Conservation (phyloP, 306 rosid genomes). For the Citrullus mucosospermus region DNA sequence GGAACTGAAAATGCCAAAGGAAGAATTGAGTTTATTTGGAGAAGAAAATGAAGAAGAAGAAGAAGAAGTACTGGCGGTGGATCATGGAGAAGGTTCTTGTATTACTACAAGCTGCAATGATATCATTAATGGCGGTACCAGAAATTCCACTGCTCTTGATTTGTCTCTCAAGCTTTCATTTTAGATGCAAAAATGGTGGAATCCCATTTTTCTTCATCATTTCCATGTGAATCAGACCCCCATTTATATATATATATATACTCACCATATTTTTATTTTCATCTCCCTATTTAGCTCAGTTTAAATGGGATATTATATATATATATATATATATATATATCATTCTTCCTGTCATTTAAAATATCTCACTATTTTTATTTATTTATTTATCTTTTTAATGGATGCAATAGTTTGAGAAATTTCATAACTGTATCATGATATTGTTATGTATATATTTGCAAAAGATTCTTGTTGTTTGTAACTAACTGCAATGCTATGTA, state of each 20-base stretch:
- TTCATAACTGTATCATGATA: too few species aligned
- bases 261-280: background rate
- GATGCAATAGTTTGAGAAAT: too few species aligned
- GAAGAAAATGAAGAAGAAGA: slow-evolving; percentile 11
- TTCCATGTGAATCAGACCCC: slow-evolving; percentile 9
- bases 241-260: background rate
- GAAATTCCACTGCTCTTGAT: slow-evolving; percentile 44
- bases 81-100: slow-evolving; percentile 34
- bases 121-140: background rate
- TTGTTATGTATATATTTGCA: too few species aligned
- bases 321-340: too few species aligned
- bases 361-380: too few species aligned
- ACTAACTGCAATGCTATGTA: too few species aligned
- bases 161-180: slow-evolving; percentile 69
- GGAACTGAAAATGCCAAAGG: slow-evolving; percentile 19
- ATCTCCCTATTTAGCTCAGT: too few species aligned
- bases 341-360: too few species aligned
- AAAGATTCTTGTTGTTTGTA: too few species aligned
- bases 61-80: background rate
- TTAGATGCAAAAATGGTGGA: slow-evolving; percentile 17
- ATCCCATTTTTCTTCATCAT: background rate
- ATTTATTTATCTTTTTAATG: too few species aligned
- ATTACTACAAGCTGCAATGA: slow-evolving; percentile 2
- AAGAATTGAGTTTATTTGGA: slow-evolving; percentile 21
- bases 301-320: background rate